A percentile compares a stretch with the other conserved stretches of the same genome.
phyloP scores from a whole-genome alignment of 208 protist genomes.

The Blastocrithidia nonstop region DNA sequence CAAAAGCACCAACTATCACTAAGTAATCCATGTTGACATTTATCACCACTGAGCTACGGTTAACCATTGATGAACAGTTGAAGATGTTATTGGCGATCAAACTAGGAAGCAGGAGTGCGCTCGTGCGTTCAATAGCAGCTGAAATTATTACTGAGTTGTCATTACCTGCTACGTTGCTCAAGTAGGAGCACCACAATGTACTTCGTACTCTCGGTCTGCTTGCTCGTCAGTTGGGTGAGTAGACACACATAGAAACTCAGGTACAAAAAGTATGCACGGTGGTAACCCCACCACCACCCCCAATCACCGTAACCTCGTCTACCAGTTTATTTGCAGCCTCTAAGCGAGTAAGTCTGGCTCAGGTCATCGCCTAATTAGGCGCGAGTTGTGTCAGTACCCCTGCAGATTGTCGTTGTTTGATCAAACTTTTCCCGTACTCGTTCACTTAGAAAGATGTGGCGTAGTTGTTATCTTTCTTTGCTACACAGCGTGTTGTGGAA shows the following conservation, averaged over 20 bases:
- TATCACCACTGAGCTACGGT: constrained; percentile 43
- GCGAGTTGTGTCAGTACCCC: constrained; percentile 70
- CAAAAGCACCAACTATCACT: constrained; percentile 3
- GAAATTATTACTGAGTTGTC: constrained; percentile 41
- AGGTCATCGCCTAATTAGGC: constrained; percentile 67
- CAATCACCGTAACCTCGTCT: too few relatives aligned
- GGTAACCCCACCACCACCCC: too few relatives aligned
- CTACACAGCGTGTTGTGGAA: constrained; percentile 40
- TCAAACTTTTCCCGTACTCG: constrained; percentile 54
- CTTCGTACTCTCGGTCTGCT: constrained; percentile 34
- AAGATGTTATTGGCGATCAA: constrained; percentile 55
- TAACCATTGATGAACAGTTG: constrained; percentile 51
- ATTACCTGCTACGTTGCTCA: constrained; percentile 31
- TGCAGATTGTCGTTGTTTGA: constrained; percentile 60
- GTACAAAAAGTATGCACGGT: constrained; percentile 15
- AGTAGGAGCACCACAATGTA: constrained; percentile 37
- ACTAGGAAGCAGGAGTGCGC: constrained; percentile 16
- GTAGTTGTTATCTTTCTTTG: constrained; percentile 74
- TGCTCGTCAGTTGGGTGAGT: constrained; percentile 33
- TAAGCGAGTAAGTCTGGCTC: constrained; percentile 64
- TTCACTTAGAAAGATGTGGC: constrained; percentile 72
- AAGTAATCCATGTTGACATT: constrained; percentile 24
- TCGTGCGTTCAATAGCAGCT: too few relatives aligned
- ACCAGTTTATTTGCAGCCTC: too few relatives aligned
- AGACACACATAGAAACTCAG: constrained; percentile 28